Evolutionary conservation across 148 eudicot species (phyloP), one percentile per base, ranked within the genome.

Genomic region (Silene uniflora): DNA sequence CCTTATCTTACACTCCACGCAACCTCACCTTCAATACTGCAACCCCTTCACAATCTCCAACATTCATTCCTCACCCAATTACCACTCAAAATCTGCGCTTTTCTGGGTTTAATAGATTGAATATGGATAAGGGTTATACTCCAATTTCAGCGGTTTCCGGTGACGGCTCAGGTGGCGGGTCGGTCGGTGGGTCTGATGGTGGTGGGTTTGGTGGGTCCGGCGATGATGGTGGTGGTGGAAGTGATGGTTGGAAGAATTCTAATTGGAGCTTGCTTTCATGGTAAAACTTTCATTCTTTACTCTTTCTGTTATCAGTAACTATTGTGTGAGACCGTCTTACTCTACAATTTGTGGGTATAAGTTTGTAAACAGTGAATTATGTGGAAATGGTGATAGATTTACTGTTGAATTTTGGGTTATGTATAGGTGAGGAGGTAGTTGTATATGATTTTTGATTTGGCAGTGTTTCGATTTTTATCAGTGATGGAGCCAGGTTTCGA

Each of bases 81-180:
- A 8, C 59, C 9, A 22, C 16, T 23, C 21, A 13, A 29, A 79
- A 70, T 1, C 32, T 81, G 80, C 70, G 70, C 2, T 42, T 71
- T 25, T 61, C 75, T 22, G 77, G 56, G 46, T 59, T 24, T 16
- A 62, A 65, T 46, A 67, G 29, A 11, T 58, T 73, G 4, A 27
- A 23, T 2, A 54, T 78, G 88, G 80, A 81, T 62, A 44, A 55
- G 72, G 83, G 81, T 66, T 69, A 71, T 76, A 54, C 75, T 46
- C 88, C 81, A 16, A 56, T 86, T 72, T 85, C 85, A 24, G 87
- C 87, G 5, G 78, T 75, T 79, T 79, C 91, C 35, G 83, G 52
- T 76, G 77, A 62, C 47, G 85, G 82, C 68, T 84, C 82, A 0
- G 88, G 84, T 24, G 84, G 75, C 4, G 54, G 35, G 5, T 32